phyloP scores from a whole-genome alignment of 257 asterid species.

The Knoxia roxburghii region DNA sequence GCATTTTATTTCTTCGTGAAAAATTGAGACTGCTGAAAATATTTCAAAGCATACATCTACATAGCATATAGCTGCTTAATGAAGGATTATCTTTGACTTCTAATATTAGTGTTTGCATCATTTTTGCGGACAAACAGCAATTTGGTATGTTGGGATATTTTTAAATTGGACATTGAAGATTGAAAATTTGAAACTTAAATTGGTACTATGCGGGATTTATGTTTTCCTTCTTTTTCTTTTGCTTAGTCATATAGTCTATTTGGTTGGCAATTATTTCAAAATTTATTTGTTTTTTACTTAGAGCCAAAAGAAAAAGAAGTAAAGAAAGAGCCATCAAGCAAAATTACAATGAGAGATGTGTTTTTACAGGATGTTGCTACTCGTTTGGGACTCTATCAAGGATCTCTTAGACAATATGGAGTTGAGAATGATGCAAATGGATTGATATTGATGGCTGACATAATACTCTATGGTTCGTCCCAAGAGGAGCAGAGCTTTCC shows the following conservation, averaged over 20 bases:
- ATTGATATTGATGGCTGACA: constrained; percentile 81
- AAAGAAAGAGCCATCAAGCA: background rate
- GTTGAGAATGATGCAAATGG: constrained; percentile 62
- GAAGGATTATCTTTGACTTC: background rate
- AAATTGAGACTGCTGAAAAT: background rate
- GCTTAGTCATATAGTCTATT: background rate
- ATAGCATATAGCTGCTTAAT: background rate
- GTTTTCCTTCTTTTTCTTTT: background rate
- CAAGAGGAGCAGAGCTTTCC: constrained; percentile 95
- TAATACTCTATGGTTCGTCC: constrained; percentile 77
- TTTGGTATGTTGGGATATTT: too few relatives aligned
- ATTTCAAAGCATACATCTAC: background rate
- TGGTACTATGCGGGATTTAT: background rate
- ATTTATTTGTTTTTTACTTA: constrained; percentile 7
- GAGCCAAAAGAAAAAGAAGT: background rate
- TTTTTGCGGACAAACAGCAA: too few relatives aligned
- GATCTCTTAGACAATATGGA: constrained; percentile 74
- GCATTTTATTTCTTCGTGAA: constrained; percentile 13
- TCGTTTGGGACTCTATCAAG: constrained; percentile 70
- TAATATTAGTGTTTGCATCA: background rate
- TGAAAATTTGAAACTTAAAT: background rate
- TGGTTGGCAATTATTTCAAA: background rate
- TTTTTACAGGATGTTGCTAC: constrained; percentile 56
- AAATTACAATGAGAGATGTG: constrained; percentile 6
- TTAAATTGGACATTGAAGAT: too few relatives aligned